Percentiles rank a stretch among this genome's conserved stretches.
Conservation (phyloP, 305 asterid genomes). For the Fraxinus ornus region DNA sequence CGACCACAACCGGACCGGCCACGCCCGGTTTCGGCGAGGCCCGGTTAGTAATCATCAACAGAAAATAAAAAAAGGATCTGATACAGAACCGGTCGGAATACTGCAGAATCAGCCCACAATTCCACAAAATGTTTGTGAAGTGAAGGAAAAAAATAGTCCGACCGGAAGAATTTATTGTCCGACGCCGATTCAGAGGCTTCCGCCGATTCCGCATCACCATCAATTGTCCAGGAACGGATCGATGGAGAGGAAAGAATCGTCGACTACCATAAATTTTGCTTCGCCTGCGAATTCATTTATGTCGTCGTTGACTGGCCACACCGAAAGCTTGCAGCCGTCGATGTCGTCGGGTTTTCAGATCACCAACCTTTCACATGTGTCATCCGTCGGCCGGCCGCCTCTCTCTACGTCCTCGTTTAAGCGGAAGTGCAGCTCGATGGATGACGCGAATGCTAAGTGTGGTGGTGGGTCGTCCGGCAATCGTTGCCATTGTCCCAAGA, state of each 20-base stretch:
- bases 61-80: conserved; percentile 20
- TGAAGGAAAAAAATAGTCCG: conserved; percentile 22
- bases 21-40: conserved; percentile 80
- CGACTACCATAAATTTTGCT: conserved; percentile 61
- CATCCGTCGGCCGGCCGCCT: conserved; percentile 63
- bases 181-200: conserved; percentile 58
- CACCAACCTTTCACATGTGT: conserved; percentile 60
- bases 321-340: conserved; percentile 53
- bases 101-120: not conserved
- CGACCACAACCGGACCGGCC: conserved; percentile 68
- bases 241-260: conserved; percentile 49
- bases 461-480: conserved; percentile 52
- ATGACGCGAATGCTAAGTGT: conserved; percentile 49
- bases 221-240: conserved; percentile 35
- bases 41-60: conserved; percentile 34
- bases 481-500: conserved; percentile 93
- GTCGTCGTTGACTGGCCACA: conserved; percentile 68
- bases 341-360: conserved; percentile 72
- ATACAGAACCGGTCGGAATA: conserved; percentile 6
- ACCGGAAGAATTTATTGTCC: conserved; percentile 50
- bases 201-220: conserved; percentile 65
- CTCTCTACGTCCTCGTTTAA: conserved; percentile 62
- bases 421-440: conserved; percentile 76
- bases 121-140: not conserved
- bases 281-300: conserved; percentile 56